Evolutionary conservation across 306 rosid genomes (phyloP), one percentile per base, ranked within the genome.

Genomic region (Comarum palustre): DNA sequence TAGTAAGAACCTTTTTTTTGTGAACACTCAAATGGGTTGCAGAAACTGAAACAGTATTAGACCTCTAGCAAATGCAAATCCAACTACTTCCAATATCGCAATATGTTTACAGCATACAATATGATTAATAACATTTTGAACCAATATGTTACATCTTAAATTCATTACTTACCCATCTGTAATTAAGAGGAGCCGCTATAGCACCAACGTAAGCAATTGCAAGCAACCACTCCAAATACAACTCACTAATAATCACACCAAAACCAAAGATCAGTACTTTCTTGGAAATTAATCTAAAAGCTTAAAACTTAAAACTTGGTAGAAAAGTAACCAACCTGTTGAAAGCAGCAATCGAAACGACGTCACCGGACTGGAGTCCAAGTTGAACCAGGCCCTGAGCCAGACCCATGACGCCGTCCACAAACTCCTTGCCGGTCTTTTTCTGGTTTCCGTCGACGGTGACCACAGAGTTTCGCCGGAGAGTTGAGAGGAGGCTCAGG

Each of bases 121-220:
- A n/a, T n/a, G n/a, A n/a, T n/a, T n/a, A n/a, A n/a, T n/a, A n/a
- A n/a, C n/a, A n/a, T n/a, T n/a, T n/a, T n/a, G n/a, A n/a, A 52
- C 58, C 51, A 4, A 10, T 6, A 31, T 3, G 34, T 24, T 31
- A 16, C 13, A 7, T 41, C 31, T 5, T 12, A 57, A 41, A 34
- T 17, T 3, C 7, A 50, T 63, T 2, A 47, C 92, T 75, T 62
- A 91, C 98, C 97, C 98, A 94, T 59, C 97, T 86, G 83, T 91
- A 91, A 77, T 94, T 94, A 4, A 94, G 75, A 77, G 91, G 98
- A 78, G 97, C 92, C 63, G 83, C 85, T 76, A 94, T 81, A 22
- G 86, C 96, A 68, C 98, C 98, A 69, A 88, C 86, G 76, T 85
- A 89, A 54, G 98, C 95, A 82, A 88, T 81, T 41, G 98, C 98